Evolutionary conservation across 2,329 filamentous ascomycete genomes (phyloP).

Genomic region (Pseudogymnoascus sp.): DNA sequence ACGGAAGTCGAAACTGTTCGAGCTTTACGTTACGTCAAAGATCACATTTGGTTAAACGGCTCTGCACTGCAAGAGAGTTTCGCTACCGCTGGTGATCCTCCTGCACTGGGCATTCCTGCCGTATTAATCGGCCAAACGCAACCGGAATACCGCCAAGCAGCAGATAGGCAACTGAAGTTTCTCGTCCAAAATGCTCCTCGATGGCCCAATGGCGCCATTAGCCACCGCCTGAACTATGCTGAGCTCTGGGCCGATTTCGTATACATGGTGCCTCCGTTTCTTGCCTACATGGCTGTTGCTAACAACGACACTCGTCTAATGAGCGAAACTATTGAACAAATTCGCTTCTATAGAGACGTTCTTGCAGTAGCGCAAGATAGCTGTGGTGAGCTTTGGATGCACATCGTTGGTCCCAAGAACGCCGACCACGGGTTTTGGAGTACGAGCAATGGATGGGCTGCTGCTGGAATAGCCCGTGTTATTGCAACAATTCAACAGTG

Average conservation of each 20-base stretch:
- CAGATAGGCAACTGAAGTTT: conserved; percentile 34
- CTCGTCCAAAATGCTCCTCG: conserved; percentile 34
- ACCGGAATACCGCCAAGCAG: conserved; percentile 30
- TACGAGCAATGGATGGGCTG: conserved; percentile 42
- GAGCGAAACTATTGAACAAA: conserved; percentile 34
- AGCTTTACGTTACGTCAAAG: conserved; percentile 30
- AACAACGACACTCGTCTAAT: conserved; percentile 30
- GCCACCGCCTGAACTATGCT: conserved; percentile 35
- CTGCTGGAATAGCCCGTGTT: conserved; percentile 39
- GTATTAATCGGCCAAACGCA: conserved; percentile 35
- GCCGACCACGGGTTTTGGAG: conserved; percentile 37
- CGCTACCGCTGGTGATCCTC: conserved; percentile 37
- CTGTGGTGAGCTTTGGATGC: conserved; percentile 32
- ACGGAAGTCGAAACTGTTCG: conserved; percentile 20
- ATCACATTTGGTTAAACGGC: conserved; percentile 26
- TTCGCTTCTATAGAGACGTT: conserved; percentile 35
- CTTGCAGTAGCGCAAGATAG: conserved; percentile 29
- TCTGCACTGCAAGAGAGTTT: conserved; percentile 29
- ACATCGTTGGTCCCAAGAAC: conserved; percentile 35
- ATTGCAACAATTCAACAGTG: conserved; percentile 36
- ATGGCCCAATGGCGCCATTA: conserved; percentile 40
- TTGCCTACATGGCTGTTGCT: conserved; percentile 39
- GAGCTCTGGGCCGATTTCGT: conserved; percentile 44
- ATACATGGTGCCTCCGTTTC: conserved; percentile 40
- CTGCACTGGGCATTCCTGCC: conserved; percentile 38